Evolutionary conservation across 495 filamentous ascomycete species (phyloP).

Genomic region (Penicillium parvum): DNA sequence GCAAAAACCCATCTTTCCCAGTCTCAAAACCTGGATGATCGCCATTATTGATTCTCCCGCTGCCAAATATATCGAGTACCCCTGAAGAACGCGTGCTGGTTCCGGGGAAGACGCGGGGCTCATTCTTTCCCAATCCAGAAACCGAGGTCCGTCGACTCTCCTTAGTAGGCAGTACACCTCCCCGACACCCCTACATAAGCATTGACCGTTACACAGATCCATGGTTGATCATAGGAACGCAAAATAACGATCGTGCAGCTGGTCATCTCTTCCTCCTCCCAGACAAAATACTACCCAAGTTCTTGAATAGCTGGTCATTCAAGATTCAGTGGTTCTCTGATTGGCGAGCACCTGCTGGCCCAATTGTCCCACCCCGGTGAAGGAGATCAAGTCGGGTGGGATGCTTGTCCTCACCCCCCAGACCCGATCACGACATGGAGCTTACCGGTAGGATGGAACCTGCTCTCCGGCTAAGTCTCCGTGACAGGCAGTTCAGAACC

Average conservation of each 20-base stretch:
- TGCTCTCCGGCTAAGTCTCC: slow-evolving; percentile 20
- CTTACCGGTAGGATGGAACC: slow-evolving; percentile 30
- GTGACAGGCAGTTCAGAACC: slow-evolving; percentile 18
- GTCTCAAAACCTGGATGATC: too few species aligned
- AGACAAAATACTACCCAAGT: slow-evolving; percentile 17
- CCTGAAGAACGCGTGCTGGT: slow-evolving; percentile 6
- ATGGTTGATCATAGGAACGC: slow-evolving; percentile 16
- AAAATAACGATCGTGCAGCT: slow-evolving; percentile 17
- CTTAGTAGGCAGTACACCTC: too few species aligned
- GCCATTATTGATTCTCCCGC: too few species aligned
- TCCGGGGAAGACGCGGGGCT: slow-evolving; percentile 13
- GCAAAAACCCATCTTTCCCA: too few species aligned
- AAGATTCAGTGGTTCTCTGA: neutral
- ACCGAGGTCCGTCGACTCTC: slow-evolving; percentile 20
- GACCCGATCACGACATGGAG: slow-evolving; percentile 24
- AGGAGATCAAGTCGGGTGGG: too few species aligned
- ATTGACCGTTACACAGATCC: slow-evolving; percentile 19
- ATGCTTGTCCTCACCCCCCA: slow-evolving; percentile 18
- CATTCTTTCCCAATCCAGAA: too few species aligned
- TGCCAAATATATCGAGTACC: too few species aligned
- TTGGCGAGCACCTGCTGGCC: neutral
- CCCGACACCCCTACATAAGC: slow-evolving; percentile 5
- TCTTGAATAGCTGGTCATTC: too few species aligned
- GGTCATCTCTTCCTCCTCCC: neutral
- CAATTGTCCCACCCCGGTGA: too few species aligned